A percentile compares a stretch with the other conserved stretches of the same genome.
phyloP scores from a whole-genome alignment of 2,329 filamentous ascomycete species.

The Paraphaeosphaeria sporulosa region DNA sequence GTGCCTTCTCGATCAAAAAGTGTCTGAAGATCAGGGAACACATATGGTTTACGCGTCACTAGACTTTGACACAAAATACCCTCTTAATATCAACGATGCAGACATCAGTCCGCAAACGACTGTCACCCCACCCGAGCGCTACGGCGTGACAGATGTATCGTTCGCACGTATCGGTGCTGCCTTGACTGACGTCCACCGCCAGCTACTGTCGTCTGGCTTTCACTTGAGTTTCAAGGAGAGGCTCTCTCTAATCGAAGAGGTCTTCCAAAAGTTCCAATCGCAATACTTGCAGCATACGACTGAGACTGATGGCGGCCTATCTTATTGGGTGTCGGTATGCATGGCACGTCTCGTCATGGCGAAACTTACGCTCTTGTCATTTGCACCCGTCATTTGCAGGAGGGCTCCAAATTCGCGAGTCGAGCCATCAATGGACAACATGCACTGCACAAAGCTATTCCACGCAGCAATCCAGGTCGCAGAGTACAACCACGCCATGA shows the following conservation, averaged over 20 bases:
- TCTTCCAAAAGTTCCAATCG: slow-evolving; percentile 55
- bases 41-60: slow-evolving; percentile 19
- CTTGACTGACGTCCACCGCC: slow-evolving; percentile 47
- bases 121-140: slow-evolving; percentile 56
- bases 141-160: slow-evolving; percentile 64
- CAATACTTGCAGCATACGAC: slow-evolving; percentile 53
- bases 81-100: slow-evolving; percentile 46
- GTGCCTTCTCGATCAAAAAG: slow-evolving; percentile 27
- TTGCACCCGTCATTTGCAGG: slow-evolving; percentile 30
- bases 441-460: slow-evolving; percentile 57
- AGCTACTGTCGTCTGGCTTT: slow-evolving; percentile 44
- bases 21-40: slow-evolving; percentile 26
- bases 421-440: slow-evolving; percentile 33
- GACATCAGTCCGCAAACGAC: slow-evolving; percentile 54
- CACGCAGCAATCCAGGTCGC: slow-evolving; percentile 63
- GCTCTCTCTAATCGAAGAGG: slow-evolving; percentile 54
- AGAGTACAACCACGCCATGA: slow-evolving; percentile 46
- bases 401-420: neutral
- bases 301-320: slow-evolving; percentile 33
- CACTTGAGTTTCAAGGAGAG: slow-evolving; percentile 51
- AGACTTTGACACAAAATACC: slow-evolving; percentile 36
- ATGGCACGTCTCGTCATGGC: slow-evolving; percentile 60
- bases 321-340: slow-evolving; percentile 50
- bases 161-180: slow-evolving; percentile 51
- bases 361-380: slow-evolving; percentile 57